phyloP scores from a whole-genome alignment of 2,329 filamentous ascomycete genomes.

The Aspergillus sp. region DNA sequence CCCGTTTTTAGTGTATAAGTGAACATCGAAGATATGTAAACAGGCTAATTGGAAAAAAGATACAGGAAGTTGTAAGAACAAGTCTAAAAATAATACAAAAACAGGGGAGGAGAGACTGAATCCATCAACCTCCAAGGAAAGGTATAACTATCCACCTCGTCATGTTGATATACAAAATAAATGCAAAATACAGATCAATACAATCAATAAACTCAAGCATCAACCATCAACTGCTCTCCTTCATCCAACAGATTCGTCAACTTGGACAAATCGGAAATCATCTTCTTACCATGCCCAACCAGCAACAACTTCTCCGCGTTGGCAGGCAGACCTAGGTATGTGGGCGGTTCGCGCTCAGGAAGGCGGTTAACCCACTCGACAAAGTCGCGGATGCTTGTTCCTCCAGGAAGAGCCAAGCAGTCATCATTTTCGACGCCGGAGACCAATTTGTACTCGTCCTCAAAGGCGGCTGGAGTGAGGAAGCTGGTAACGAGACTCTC shows the following conservation, averaged over 20 bases:
- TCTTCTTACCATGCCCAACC: conserved; percentile 77
- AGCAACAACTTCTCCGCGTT: conserved; percentile 95
- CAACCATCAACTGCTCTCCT: conserved; percentile 82
- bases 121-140: not conserved
- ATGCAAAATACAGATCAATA: conserved; percentile 6
- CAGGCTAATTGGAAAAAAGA: not conserved
- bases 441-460: conserved; percentile 86
- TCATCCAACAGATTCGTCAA: conserved; percentile 89
- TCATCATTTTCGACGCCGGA: conserved; percentile 57
- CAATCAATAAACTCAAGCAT: conserved; percentile 35
- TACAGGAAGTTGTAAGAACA: not conserved
- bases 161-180: not conserved
- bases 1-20: not conserved
- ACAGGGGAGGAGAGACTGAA: conserved; percentile 3
- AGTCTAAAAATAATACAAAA: conserved; percentile 1
- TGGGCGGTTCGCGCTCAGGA: conserved; percentile 92
- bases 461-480: conserved; percentile 83
- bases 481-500: conserved; percentile 68
- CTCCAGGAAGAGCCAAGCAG: conserved; percentile 68
- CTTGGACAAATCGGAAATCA: conserved; percentile 78
- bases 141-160: conserved; percentile 3
- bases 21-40: not conserved
- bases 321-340: conserved; percentile 85
- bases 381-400: conserved; percentile 81
- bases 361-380: conserved; percentile 85